Evolutionary conservation across 345 rosid species (phyloP).

Genomic region (Linum tenue): DNA sequence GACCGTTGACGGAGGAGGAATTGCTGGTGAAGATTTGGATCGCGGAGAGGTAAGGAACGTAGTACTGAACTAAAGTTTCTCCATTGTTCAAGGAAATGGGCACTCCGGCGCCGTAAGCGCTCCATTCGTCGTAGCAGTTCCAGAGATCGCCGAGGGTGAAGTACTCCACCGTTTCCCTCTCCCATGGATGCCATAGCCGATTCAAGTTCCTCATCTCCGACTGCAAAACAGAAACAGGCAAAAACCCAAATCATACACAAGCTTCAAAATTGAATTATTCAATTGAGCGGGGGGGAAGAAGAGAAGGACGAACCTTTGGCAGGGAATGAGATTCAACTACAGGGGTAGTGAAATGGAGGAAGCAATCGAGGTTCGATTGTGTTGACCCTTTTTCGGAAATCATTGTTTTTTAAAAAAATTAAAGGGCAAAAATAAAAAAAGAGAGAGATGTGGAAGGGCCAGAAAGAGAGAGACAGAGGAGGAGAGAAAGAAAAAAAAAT

Average conservation of each 20-base stretch:
- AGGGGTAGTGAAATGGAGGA: slow-evolving; percentile 81
- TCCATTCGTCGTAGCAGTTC: slow-evolving; percentile 94
- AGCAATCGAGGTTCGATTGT: slow-evolving; percentile 77
- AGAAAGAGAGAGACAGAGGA: slow-evolving; percentile 14
- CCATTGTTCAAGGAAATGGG: slow-evolving; percentile 55
- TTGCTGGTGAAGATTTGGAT: slow-evolving; percentile 85
- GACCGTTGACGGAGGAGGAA: slow-evolving; percentile 48
- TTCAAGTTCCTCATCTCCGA: slow-evolving; percentile 74
- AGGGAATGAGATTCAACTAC: slow-evolving; percentile 66
- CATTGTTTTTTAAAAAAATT: slow-evolving; percentile 34
- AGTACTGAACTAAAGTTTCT: slow-evolving; percentile 87
- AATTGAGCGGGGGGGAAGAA: not conserved
- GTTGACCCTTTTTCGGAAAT: slow-evolving; percentile 45
- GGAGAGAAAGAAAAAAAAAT: not conserved
- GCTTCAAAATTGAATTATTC: not conserved
- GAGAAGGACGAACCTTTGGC: slow-evolving; percentile 51
- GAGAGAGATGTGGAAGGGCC: not conserved
- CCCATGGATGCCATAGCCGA: slow-evolving; percentile 87
- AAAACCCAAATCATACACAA: not conserved
- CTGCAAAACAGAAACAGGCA: slow-evolving; percentile 30
- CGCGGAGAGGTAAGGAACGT: slow-evolving; percentile 95
- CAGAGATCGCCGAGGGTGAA: slow-evolving; percentile 79
- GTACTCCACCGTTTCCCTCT: slow-evolving; percentile 78
- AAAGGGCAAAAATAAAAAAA: not conserved
- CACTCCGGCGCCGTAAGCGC: slow-evolving; percentile 98